Percentiles rank a stretch among this genome's conserved stretches.
These are phyloP conservation scores for Nemania serpens DNA, from an alignment of 2,329 filamentous ascomycete genomes.

Conservation along the genomic window DNA sequence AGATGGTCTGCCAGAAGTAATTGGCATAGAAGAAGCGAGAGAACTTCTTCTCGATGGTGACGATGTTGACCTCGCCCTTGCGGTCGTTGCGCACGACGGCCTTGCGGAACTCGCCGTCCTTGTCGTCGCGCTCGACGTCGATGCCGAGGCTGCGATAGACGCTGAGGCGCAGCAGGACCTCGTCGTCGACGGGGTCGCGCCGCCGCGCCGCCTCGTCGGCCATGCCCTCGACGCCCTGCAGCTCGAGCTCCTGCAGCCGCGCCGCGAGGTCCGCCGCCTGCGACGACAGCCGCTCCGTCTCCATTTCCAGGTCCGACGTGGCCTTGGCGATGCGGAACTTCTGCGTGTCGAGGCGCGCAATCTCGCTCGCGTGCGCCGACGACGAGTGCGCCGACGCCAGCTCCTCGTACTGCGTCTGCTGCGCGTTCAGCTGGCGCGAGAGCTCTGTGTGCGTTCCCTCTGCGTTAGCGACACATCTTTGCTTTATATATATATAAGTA, in stretches of 20 bases:
- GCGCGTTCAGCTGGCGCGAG: constrained; percentile 73
- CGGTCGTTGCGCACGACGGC: constrained; percentile 83
- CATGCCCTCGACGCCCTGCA: constrained; percentile 80
- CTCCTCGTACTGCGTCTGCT: constrained; percentile 77
- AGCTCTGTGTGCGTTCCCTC: constrained; percentile 55
- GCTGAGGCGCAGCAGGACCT: constrained; percentile 76
- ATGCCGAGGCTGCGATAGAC: constrained; percentile 92
- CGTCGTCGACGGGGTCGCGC: constrained; percentile 61
- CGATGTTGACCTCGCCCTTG: constrained; percentile 91
- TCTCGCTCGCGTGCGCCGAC: constrained; percentile 78
- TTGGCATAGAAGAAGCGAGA: constrained; percentile 91
- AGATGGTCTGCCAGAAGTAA: constrained; percentile 93
- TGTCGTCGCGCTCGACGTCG: constrained; percentile 78
- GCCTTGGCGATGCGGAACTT: constrained; percentile 96
- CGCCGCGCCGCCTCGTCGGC: constrained; percentile 40
- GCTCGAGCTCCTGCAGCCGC: constrained; percentile 79
- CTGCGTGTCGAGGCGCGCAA: constrained; percentile 85
- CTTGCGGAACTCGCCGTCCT: constrained; percentile 77
- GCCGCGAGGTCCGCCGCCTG: constrained; percentile 77
- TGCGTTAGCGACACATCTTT: neutral
- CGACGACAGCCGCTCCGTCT: constrained; percentile 86
- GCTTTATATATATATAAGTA: neutral
- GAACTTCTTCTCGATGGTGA: constrained; percentile 93
- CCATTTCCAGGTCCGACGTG: constrained; percentile 85
- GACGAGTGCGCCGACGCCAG: constrained; percentile 76